These are phyloP conservation scores for Wallemia ichthyophaga DNA, from an alignment of 1,284 basidiomycete species.

Conservation along the genomic window DNA sequence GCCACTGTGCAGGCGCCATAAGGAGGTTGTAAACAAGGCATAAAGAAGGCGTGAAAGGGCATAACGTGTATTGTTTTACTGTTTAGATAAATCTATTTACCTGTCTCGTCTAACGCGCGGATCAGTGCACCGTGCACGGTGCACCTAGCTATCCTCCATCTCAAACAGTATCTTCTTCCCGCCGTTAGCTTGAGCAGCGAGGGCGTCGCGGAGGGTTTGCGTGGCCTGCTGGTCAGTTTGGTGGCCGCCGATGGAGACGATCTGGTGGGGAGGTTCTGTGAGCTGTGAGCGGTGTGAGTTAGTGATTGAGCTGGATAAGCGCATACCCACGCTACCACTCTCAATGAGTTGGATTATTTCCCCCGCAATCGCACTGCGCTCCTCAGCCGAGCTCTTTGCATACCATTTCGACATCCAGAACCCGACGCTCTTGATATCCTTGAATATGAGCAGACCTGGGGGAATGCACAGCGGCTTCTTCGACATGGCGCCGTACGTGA, in stretches of 20 bases:
- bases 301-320: neutral
- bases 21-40: no score
- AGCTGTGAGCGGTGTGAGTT: neutral
- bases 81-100: no score
- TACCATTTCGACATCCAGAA: slow-evolving; percentile 9
- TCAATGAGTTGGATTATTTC: neutral
- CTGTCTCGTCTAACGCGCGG: no score
- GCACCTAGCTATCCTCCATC: no score
- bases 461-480: slow-evolving; percentile 46
- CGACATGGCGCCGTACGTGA: slow-evolving; percentile 69
- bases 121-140: no score
- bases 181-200: neutral
- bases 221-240: neutral
- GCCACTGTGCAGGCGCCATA: neutral
- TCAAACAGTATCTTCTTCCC: neutral
- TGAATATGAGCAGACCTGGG: slow-evolving; percentile 50
- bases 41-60: no score
- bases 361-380: neutral
- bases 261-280: neutral
- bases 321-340: neutral
- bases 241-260: neutral
- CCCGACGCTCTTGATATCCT: slow-evolving; percentile 10
- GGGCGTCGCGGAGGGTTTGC: neutral
- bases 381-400: neutral
- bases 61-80: no score